These are phyloP conservation scores for Cupressus sempervirens DNA, from an alignment of 75 land plant genomes.

Conservation along the genomic window DNA sequence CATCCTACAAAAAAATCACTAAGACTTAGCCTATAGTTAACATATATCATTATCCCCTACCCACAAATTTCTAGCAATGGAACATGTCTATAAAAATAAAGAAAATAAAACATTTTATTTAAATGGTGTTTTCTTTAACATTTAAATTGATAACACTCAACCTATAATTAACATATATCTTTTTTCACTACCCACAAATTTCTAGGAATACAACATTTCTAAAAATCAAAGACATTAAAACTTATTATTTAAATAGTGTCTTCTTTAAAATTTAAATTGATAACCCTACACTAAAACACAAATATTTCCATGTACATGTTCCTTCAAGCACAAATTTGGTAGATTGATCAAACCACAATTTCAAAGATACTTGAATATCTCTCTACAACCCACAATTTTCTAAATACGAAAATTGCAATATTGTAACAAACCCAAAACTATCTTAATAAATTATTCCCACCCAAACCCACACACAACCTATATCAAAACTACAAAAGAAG, in stretches of 20 bases:
- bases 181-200: not conserved
- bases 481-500: not conserved
- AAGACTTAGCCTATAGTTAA: no score
- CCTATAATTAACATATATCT: not conserved
- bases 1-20: conserved; percentile 11
- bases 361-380: not conserved
- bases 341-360: not conserved
- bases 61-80: no score
- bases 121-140: no score
- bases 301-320: not conserved
- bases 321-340: not conserved
- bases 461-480: not conserved
- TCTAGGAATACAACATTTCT: not conserved
- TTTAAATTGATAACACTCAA: no score
- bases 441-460: not conserved
- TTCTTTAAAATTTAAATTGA: no score
- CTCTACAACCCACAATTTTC: not conserved
- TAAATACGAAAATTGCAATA: not conserved
- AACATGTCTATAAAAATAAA: no score
- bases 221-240: not conserved
- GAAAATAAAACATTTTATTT: no score
- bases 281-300: not conserved
- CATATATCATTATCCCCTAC: no score
- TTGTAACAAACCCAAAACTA: not conserved
- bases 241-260: no score